Evolutionary conservation across 2,329 filamentous ascomycete genomes (phyloP).

Genomic region (Fusarium sp.): DNA sequence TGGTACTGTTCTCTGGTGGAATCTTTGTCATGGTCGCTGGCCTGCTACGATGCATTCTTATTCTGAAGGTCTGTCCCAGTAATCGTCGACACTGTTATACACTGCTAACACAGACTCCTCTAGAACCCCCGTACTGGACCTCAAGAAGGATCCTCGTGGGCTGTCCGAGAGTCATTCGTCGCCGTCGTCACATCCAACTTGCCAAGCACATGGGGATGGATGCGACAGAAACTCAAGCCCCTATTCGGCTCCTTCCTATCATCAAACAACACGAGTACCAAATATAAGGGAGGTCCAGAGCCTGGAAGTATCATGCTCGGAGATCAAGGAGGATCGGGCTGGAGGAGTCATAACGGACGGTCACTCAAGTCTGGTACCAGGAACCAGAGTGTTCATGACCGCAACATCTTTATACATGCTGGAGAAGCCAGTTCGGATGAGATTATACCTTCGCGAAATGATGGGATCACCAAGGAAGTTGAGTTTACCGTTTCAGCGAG

Average conservation of each 20-base stretch:
- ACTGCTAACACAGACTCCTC: background rate
- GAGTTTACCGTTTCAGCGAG: conserved; percentile 34
- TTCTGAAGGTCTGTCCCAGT: conserved; percentile 47
- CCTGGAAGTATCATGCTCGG: conserved; percentile 42
- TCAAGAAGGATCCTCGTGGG: conserved; percentile 51
- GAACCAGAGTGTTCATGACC: background rate
- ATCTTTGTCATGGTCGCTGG: conserved; percentile 56
- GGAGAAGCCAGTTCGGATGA: conserved; percentile 39
- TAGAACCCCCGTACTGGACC: conserved; percentile 53
- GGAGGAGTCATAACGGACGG: conserved; percentile 31
- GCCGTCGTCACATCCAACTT: conserved; percentile 54
- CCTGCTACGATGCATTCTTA: conserved; percentile 52
- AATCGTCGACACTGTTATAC: conserved; percentile 42
- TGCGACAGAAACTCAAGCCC: conserved; percentile 43
- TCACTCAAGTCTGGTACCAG: conserved; percentile 19
- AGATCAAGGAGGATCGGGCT: conserved; percentile 27
- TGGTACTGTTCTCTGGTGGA: conserved; percentile 61
- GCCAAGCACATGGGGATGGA: conserved; percentile 48
- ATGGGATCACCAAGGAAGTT: conserved; percentile 37
- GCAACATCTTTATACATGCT: conserved; percentile 31
- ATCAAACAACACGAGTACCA: conserved; percentile 29
- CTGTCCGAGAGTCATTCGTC: conserved; percentile 55
- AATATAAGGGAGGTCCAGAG: conserved; percentile 35
- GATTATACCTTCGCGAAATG: conserved; percentile 20
- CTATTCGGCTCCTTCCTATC: conserved; percentile 43